phyloP scores from a whole-genome alignment of 768 basidiomycete species.

The Cystobasidium ongulense region DNA sequence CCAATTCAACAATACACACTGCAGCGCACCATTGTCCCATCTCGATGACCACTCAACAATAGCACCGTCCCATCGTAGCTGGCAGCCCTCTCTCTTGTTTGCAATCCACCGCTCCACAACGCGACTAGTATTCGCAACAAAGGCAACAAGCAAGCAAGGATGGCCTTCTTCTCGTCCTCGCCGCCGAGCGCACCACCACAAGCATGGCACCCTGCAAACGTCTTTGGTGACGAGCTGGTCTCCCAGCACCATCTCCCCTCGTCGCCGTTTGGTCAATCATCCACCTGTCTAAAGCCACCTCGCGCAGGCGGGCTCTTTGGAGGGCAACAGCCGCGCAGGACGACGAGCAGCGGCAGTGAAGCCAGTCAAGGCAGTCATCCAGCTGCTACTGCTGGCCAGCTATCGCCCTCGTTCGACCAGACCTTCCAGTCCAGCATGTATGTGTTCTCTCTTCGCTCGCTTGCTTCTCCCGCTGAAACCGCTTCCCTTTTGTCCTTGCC shows the following conservation, averaged over 20 bases:
- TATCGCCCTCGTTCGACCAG: constrained; percentile 24
- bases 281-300: neutral
- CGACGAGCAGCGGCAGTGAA: neutral
- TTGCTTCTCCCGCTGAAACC: neutral
- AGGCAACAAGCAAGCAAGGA: neutral
- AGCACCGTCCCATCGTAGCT: neutral
- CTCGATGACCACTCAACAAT: neutral
- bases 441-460: neutral
- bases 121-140: neutral
- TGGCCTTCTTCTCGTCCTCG: constrained; percentile 28
- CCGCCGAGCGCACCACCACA: neutral
- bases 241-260: neutral
- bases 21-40: too few species aligned
- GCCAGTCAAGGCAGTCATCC: neutral
- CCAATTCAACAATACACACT: too few species aligned
- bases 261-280: neutral
- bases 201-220: neutral
- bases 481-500: neutral
- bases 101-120: too few species aligned
- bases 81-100: neutral
- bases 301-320: neutral
- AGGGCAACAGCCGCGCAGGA: neutral
- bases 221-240: constrained; percentile 1
- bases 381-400: neutral
- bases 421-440: constrained; percentile 19